Conservation (phyloP, 192 early-diverging fungal species). For the Hyaloraphidium curvatum region DNA sequence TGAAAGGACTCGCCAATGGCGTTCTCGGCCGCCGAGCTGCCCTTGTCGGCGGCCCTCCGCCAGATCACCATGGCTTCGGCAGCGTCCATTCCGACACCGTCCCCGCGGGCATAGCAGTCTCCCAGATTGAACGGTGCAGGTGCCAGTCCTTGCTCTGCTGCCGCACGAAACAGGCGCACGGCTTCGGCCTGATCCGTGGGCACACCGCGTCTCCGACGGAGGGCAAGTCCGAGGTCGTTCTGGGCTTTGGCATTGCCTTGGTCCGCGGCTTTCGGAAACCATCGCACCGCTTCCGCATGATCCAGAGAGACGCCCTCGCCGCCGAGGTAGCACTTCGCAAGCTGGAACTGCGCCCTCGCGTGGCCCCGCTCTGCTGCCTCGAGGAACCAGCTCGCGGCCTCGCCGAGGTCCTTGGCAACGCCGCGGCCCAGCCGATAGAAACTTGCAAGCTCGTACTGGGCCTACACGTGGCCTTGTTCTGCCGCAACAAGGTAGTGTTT, state of each 20-base stretch:
- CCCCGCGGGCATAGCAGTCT: conserved; percentile 27
- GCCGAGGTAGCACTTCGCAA: conserved; percentile 30
- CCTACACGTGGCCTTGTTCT: conserved; percentile 22
- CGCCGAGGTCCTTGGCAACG: conserved; percentile 7
- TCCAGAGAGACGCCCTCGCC: conserved; percentile 25
- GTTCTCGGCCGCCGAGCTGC: conserved; percentile 30
- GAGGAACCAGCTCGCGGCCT: conserved; percentile 20
- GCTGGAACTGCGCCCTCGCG: conserved; percentile 30
- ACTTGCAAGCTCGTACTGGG: conserved; percentile 28
- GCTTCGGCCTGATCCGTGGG: neutral
- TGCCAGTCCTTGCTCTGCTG: neutral
- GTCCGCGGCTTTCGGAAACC: conserved; percentile 20
- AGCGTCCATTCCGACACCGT: conserved; percentile 10
- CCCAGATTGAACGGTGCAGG: conserved; percentile 10
- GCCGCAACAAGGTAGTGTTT: conserved; percentile 21
- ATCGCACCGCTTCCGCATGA: conserved; percentile 18
- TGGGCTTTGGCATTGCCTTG: conserved; percentile 28
- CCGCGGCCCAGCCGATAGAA: conserved; percentile 25
- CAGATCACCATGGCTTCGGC: conserved; percentile 19
- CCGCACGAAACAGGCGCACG: neutral
- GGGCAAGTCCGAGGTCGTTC: conserved; percentile 9
- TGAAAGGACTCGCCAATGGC: conserved; percentile 30
- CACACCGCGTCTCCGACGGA: neutral
- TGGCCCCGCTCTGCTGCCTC: conserved; percentile 24
- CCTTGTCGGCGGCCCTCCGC: conserved; percentile 17